Conservation (phyloP, 495 filamentous ascomycete genomes). For the Mytilinidion resinicola region DNA sequence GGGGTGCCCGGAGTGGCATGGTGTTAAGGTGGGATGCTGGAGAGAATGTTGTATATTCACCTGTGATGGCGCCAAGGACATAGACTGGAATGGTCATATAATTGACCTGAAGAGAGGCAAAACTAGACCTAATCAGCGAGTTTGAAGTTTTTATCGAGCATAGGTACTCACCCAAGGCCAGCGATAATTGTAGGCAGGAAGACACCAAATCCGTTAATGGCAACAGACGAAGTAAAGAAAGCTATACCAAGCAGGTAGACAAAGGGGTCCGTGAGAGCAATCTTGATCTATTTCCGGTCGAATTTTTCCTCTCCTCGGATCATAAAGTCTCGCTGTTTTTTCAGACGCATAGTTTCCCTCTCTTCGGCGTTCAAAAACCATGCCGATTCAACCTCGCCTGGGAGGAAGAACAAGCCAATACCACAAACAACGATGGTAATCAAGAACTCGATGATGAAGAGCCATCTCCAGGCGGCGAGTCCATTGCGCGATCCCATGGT, state of each 20-base stretch:
- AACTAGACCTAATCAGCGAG: background rate
- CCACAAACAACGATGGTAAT: constrained; percentile 16
- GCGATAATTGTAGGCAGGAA: constrained; percentile 24
- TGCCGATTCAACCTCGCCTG: constrained; percentile 2
- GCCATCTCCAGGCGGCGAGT: constrained; percentile 20
- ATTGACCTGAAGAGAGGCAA: constrained; percentile 7
- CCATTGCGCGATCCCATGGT: constrained; percentile 12
- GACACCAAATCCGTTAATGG: constrained; percentile 12
- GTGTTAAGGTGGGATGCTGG: too few species aligned
- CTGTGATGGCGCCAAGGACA: constrained; percentile 9
- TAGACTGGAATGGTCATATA: constrained; percentile 24
- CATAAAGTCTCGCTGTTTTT: constrained; percentile 3
- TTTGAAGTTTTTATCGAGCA: background rate
- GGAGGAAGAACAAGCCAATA: constrained; percentile 16
- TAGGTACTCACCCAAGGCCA: constrained; percentile 14
- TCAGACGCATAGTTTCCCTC: constrained; percentile 13
- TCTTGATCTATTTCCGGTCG: constrained; percentile 9
- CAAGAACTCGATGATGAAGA: constrained; percentile 20
- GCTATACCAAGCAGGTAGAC: constrained; percentile 6
- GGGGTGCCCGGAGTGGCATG: too few species aligned
- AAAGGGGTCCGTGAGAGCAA: constrained; percentile 15
- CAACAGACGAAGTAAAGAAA: constrained; percentile 13
- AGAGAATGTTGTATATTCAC: too few species aligned
- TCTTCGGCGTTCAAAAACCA: constrained; percentile 20
- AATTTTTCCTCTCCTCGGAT: constrained; percentile 15